Evolutionary conservation across 139 green algal genomes (phyloP), one percentile per base, ranked within the genome.

Genomic region (Picochlorum sp.): DNA sequence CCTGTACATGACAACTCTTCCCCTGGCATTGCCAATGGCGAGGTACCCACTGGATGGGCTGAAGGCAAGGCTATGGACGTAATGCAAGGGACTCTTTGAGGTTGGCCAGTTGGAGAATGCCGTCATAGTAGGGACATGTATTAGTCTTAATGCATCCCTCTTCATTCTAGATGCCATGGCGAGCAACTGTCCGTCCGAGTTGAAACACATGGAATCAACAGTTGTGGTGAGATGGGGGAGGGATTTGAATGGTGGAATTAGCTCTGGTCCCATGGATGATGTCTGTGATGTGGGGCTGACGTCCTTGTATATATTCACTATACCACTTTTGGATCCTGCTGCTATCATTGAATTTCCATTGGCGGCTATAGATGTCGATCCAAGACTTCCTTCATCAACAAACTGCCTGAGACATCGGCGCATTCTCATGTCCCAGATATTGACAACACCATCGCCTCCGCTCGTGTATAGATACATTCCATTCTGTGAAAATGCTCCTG

Each of bases 41-140:
- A 98, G 69, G 63, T 90, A 90, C 15, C 86, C 90, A 41, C 86
- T 78, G n/a, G 74, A 58, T 6, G 92, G 90, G 59, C 72, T 89
- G 78, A 98, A 97, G 15, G 78, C 82, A 8, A 85, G 38, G 37
- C 60, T 76, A 77, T 96, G 87, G 66, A 97, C 86, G 63, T 90
- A 94, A 45, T 89, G 76, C 68, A 98, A 73, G 26, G 91, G 91
- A n/a, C 60, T 89, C 44, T 63, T 74, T 23, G 67, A 72, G 1
- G 87, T 95, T 1, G 92, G 92, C 90, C 90, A 98, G 74, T 98
- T 98, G 60, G 73, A 67, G 60, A 93, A 98, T 8, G 94, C 88
- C 16, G 85, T 95, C 31, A 77, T 49, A 10, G 76, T 82, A 5
- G 87, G 81, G 21, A 95, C 45, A 72, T 98, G 92, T 57, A 96